Evolutionary conservation across 116 monocot genomes (phyloP).

Genomic region (Iris pallida): DNA sequence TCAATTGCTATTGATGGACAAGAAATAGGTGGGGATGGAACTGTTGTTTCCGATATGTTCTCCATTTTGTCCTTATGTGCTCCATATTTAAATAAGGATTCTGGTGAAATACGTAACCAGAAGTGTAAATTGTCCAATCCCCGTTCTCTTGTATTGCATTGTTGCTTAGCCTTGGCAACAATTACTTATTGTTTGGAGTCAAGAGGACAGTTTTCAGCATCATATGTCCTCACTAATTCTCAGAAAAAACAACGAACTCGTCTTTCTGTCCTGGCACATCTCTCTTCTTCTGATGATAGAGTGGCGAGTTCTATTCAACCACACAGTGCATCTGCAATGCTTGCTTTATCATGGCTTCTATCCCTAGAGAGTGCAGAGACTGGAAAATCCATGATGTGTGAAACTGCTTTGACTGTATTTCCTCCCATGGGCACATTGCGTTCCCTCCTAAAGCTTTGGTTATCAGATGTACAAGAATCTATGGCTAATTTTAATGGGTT

Average conservation of each 20-base stretch:
- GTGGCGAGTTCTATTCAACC: conserved; percentile 48
- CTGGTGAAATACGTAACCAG: conserved; percentile 47
- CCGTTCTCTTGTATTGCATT: conserved; percentile 58
- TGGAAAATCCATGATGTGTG: conserved; percentile 50
- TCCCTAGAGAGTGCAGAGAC: conserved; percentile 48
- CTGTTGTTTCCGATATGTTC: conserved; percentile 72
- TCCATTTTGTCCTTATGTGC: conserved; percentile 60
- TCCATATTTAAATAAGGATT: conserved; percentile 71
- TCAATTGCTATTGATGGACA: conserved; percentile 27
- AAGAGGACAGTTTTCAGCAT: conserved; percentile 36
- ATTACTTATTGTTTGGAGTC: conserved; percentile 56
- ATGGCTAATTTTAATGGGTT: conserved; percentile 20
- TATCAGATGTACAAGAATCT: conserved; percentile 42
- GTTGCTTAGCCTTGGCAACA: conserved; percentile 72
- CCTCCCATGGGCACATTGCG: conserved; percentile 80
- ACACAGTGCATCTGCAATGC: conserved; percentile 82
- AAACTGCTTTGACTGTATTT: conserved; percentile 56
- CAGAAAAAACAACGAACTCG: conserved; percentile 76
- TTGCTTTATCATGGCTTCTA: conserved; percentile 73
- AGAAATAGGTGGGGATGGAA: conserved; percentile 72
- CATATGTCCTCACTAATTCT: conserved; percentile 60
- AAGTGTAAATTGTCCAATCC: conserved; percentile 85
- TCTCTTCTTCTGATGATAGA: conserved; percentile 63
- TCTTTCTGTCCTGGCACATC: conserved; percentile 68
- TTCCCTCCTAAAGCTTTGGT: conserved; percentile 44